phyloP scores from a whole-genome alignment of 768 basidiomycete genomes.

The Lactarius akahatsu region DNA sequence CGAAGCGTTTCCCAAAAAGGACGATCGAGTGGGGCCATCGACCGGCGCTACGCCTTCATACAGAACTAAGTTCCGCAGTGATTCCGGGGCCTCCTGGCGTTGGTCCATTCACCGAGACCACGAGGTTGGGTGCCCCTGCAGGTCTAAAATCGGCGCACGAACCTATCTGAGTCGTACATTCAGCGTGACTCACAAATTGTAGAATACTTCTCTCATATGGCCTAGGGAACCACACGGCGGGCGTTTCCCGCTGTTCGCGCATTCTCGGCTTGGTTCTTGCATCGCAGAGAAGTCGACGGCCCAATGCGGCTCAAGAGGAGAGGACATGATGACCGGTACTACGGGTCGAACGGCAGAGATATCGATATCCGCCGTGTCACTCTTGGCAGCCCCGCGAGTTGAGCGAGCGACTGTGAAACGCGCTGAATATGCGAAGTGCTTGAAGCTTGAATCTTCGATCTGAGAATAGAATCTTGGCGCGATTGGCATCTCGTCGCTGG shows the following conservation, averaged over 20 bases:
- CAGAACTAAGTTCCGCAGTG: neutral
- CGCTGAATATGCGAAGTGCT: neutral
- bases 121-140: neutral
- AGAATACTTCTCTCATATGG: neutral
- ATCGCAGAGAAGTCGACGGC: neutral
- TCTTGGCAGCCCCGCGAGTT: neutral
- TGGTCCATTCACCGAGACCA: neutral
- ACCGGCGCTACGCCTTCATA: neutral
- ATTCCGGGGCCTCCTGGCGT: neutral
- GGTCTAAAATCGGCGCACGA: neutral
- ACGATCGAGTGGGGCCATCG: neutral
- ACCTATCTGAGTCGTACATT: neutral
- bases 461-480: slow-evolving; percentile 1
- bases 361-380: neutral
- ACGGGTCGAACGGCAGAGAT: neutral
- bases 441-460: neutral
- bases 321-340: neutral
- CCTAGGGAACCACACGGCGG: neutral
- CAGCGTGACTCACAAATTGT: neutral
- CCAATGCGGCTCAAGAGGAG: neutral
- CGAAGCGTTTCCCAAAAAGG: neutral
- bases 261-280: neutral
- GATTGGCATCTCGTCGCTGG: neutral
- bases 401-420: neutral
- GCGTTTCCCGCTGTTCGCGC: neutral